Base-by-base conservation (phyloP, 1,139 yeast species). In the Tardiomyces depauwii region DNA sequence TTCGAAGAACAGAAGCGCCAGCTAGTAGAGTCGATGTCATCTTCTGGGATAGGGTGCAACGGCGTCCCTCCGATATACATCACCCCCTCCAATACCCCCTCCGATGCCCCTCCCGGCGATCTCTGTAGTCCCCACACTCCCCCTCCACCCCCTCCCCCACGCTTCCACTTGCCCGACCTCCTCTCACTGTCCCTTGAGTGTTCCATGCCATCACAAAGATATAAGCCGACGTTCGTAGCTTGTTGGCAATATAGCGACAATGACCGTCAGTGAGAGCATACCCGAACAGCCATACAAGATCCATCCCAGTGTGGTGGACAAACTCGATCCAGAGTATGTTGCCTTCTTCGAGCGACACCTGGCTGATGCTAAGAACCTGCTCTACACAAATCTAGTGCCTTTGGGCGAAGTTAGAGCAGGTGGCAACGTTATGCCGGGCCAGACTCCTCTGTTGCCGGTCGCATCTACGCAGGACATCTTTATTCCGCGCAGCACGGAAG, bases 401-500 rank as follows among this genome's bases (percentile, higher is more conserved):
- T 60, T 72, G 47, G 62, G 57, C 2, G 53, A 53, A 18, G 59
- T 68, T 18, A 61, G 73, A 50, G 62, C 62, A 1, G 72, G 70
- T n/a, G 76, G 76, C 1, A 70, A 68, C 47, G 71, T 70, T n/a
- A 67, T 71, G 50, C 74, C 75, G 0, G 75, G 75, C 7, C 74
- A 68, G 50, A 55, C 67, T 21, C 65, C 70, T 2, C 49, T 59
- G 41, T 53, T 56, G 30, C 58, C 57, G 32, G 52, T 69, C 59
- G 60, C 55, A 10, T 54, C 61, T 45, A 63, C 55, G 38, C 58
- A 51, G 45, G 74, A 71, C 49, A 59, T 67, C 23, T 52, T 55
- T 19, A 67, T 72, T 44, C 67, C 72, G 12, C 57, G 76, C 32
- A 44, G 51, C 14, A 66, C 57, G 2, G 62, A 60, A 4, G 47